A percentile compares a stretch with the other conserved stretches of the same genome.
phyloP scores from a whole-genome alignment of 2,329 filamentous ascomycete genomes.

The Colletotrichum musicola region DNA sequence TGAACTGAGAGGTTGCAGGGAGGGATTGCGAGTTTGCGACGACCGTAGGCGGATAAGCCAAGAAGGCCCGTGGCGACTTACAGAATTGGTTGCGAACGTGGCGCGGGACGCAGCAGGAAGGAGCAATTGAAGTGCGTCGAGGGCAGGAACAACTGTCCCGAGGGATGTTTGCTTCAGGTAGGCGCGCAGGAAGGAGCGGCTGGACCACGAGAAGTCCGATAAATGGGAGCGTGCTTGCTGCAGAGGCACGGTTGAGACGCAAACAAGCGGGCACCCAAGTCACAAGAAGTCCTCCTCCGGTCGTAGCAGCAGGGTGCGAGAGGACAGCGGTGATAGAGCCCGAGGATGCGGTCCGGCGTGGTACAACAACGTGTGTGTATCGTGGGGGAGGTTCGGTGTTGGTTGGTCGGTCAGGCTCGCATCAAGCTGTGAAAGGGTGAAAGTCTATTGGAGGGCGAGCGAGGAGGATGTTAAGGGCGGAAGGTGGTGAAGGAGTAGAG shows the following conservation, averaged over 20 bases:
- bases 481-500: neutral
- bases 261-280: constrained; percentile 27
- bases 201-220: constrained; percentile 38
- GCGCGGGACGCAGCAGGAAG: constrained; percentile 17
- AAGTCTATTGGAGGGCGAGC: constrained; percentile 38
- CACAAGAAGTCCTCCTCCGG: constrained; percentile 13
- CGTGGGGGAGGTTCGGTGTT: neutral
- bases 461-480: constrained; percentile 19
- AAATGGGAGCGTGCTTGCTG: constrained; percentile 31
- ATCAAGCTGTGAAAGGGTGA: constrained; percentile 27
- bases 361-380: constrained; percentile 10
- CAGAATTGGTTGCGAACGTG: constrained; percentile 12
- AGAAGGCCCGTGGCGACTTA: constrained; percentile 32
- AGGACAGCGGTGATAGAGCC: constrained; percentile 9
- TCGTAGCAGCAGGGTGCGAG: neutral
- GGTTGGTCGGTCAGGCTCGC: constrained; percentile 15
- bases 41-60: neutral
- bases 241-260: constrained; percentile 30
- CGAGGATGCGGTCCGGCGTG: constrained; percentile 25
- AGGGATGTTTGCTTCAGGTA: constrained; percentile 32
- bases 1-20: constrained; percentile 10
- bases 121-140: constrained; percentile 24
- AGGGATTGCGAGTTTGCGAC: constrained; percentile 20
- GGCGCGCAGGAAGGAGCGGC: constrained; percentile 33
- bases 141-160: constrained; percentile 16